These are phyloP conservation scores for Fusarium annulatum DNA, from an alignment of 2,329 filamentous ascomycete genomes.

Conservation along the genomic window DNA sequence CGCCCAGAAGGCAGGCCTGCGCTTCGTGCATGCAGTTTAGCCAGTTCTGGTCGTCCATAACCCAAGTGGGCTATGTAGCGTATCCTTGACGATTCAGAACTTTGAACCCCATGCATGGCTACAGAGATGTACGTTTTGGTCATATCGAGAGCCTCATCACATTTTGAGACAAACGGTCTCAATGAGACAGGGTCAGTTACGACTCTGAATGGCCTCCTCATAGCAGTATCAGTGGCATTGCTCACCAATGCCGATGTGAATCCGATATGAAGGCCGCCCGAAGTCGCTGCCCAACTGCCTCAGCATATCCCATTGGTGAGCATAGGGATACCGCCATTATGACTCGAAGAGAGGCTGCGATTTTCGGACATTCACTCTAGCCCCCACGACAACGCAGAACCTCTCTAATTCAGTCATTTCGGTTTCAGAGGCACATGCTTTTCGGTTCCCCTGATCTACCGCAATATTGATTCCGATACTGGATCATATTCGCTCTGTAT, in stretches of 20 bases:
- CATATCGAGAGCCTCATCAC: slow-evolving; percentile 41
- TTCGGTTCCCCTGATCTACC: slow-evolving; percentile 16
- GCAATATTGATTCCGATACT: slow-evolving; percentile 17
- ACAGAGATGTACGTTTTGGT: slow-evolving; percentile 25
- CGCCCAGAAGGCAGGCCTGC: slow-evolving; percentile 31
- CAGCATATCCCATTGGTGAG: slow-evolving; percentile 40
- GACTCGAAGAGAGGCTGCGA: slow-evolving; percentile 36
- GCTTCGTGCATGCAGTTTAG: slow-evolving; percentile 32
- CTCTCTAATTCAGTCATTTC: slow-evolving; percentile 26
- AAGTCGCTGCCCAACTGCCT: slow-evolving; percentile 37
- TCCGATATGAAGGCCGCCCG: slow-evolving; percentile 30
- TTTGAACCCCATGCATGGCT: slow-evolving; percentile 37
- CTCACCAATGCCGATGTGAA: slow-evolving; percentile 33
- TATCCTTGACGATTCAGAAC: slow-evolving; percentile 31
- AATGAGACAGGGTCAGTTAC: slow-evolving; percentile 20
- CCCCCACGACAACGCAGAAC: slow-evolving; percentile 37
- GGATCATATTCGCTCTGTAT: slow-evolving; percentile 12
- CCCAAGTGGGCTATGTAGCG: slow-evolving; percentile 33
- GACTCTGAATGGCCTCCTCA: slow-evolving; percentile 35
- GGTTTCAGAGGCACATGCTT: slow-evolving; percentile 28
- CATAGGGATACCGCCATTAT: slow-evolving; percentile 42
- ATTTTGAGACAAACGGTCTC: slow-evolving; percentile 32
- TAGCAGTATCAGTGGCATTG: slow-evolving; percentile 35
- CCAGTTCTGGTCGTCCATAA: slow-evolving; percentile 36
- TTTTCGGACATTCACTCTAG: slow-evolving; percentile 31